These are phyloP conservation scores for Blastobotrys chiropterorum DNA, from an alignment of 805 yeast species.

Conservation along the genomic window DNA sequence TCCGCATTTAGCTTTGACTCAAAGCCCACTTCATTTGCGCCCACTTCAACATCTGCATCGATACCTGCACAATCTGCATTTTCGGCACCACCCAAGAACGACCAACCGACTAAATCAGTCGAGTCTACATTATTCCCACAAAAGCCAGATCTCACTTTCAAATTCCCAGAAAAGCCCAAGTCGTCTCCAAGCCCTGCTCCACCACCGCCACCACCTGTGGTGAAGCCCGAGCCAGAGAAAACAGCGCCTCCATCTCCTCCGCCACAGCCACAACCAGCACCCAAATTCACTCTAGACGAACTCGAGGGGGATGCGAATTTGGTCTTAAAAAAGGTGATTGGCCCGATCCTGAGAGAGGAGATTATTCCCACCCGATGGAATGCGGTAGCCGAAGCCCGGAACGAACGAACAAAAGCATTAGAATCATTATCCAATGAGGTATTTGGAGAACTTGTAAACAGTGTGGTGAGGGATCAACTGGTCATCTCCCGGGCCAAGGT, in stretches of 20 bases:
- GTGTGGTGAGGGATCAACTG: slow-evolving; percentile 34
- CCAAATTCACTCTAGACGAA: not conserved
- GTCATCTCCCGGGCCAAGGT: slow-evolving; percentile 35
- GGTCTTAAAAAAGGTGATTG: not conserved
- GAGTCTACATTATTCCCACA: not conserved
- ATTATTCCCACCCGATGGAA: not conserved
- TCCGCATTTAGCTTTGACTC: not conserved
- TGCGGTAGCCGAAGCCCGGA: not conserved
- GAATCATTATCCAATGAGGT: slow-evolving; percentile 24
- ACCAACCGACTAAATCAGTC: no score
- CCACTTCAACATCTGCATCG: not conserved
- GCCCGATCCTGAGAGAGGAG: not conserved
- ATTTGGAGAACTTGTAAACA: slow-evolving; percentile 46
- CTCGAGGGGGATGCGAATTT: not conserved
- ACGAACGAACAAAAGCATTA: not conserved
- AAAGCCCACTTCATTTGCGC: not conserved
- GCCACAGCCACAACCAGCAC: not conserved
- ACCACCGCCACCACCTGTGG: not conserved
- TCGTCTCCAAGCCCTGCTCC: slow-evolving; percentile 4
- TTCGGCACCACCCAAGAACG: not conserved
- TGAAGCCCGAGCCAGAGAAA: no score
- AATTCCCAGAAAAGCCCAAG: slow-evolving; percentile 1
- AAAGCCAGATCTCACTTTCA: not conserved
- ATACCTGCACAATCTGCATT: not conserved
- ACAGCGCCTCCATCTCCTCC: not conserved